Base-by-base conservation (phyloP, 2,329 filamentous ascomycete genomes). In the Colletotrichum truncatum region DNA sequence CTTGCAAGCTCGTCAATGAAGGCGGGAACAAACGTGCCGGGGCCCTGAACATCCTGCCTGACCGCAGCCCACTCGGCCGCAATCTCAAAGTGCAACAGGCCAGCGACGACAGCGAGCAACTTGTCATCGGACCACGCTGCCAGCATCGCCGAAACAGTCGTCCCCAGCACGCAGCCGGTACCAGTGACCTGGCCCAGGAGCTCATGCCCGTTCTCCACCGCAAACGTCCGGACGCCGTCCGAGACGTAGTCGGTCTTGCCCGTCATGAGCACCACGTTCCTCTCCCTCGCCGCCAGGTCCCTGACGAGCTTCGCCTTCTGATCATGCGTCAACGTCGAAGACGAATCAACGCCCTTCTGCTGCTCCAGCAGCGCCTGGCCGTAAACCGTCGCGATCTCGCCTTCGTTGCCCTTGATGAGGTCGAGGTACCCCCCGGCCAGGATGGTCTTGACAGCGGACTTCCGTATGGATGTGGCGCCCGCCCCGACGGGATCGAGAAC, bases 321-420 rank as follows among this genome's bases (percentile, higher is more conserved):
- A 1, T 80, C 70, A 16, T 76, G 73, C 4, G 75, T 66, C 3
- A 81, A 81, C 74, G 67, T 87, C 74, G 70, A 88, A 4, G 86
- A 87, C 67, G 90, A 93, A 78, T 98, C 95, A 10, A 98, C 95
- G 51, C 95, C 95, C 43, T 91, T 89, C 78, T 98, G 95, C 68
- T 89, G 87, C 2, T 82, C 67, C 11, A 59, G 30, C 48, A 39
- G 64, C 60, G 39, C 66, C 70, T 85, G 82, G 41, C 91, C 91
- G 38, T 85, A 87, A 0, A 95, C 89, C 3, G 92, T 89, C 49
- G 86, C 83, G 67, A 98, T 94, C 77, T 98, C 96, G 57, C 91
- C 89, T 75, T 97, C 93, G 78, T 98, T 98, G 51, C 95, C 95
- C 76, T 98, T 98, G 78, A 98, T 94, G 41, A 98, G 84, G 76